These are phyloP conservation scores for Neonectria hederae DNA, from an alignment of 2,329 filamentous ascomycete genomes.

Conservation along the genomic window DNA sequence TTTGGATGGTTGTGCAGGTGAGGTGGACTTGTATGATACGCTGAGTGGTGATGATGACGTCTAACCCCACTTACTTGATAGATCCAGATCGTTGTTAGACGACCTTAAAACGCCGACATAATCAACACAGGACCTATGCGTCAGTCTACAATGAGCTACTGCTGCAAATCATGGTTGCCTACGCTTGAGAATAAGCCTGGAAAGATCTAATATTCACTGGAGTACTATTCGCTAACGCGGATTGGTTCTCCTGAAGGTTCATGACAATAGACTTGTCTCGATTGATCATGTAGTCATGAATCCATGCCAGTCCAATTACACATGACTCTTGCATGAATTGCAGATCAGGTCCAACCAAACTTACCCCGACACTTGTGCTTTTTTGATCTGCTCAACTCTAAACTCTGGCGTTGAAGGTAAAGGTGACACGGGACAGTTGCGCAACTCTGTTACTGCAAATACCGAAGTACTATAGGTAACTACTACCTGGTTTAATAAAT, in stretches of 20 bases:
- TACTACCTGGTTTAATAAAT: not conserved
- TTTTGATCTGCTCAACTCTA: slow-evolving; percentile 1
- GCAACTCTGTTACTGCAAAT: too few relatives aligned
- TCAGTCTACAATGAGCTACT: too few relatives aligned
- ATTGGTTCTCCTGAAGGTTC: not conserved
- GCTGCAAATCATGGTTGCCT: not conserved
- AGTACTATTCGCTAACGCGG: not conserved
- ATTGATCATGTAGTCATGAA: not conserved
- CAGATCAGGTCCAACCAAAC: not conserved
- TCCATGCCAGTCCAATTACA: not conserved
- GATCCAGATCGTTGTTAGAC: not conserved
- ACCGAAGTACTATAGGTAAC: too few relatives aligned
- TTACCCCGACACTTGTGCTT: not conserved
- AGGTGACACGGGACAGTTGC: not conserved
- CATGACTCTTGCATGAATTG: slow-evolving; percentile 4
- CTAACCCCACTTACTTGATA: slow-evolving; percentile 19
- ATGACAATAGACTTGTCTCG: not conserved
- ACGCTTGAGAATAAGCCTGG: not conserved
- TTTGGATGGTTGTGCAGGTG: slow-evolving; percentile 2
- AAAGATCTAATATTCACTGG: not conserved
- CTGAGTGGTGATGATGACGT: slow-evolving; percentile 1
- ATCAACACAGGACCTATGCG: too few relatives aligned
- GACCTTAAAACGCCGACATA: not conserved
- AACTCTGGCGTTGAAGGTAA: not conserved
- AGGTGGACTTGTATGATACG: slow-evolving; percentile 5